phyloP scores from a whole-genome alignment of 768 basidiomycete species.

The Rhizopogon vinicolor region DNA sequence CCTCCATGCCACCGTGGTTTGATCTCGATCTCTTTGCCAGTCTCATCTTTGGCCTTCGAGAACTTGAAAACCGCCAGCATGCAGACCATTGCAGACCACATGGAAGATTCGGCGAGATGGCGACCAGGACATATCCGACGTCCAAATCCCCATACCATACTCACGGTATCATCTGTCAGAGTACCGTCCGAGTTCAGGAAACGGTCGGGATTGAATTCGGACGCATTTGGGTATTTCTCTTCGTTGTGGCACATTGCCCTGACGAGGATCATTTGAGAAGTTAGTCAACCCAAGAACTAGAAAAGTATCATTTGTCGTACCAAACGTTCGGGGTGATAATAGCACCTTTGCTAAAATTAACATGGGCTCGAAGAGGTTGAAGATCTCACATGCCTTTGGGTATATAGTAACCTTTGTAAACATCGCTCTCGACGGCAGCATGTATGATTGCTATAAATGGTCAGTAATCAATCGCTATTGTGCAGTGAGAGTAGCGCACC shows the following conservation, averaged over 20 bases:
- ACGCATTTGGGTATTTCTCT: too few relatives aligned
- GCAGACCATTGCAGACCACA: conserved; percentile 15
- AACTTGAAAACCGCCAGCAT: conserved; percentile 5
- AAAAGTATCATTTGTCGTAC: not conserved
- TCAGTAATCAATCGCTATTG: not conserved
- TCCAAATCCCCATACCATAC: conserved; percentile 28
- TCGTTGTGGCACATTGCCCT: too few relatives aligned
- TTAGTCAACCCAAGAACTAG: not conserved
- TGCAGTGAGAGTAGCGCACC: not conserved
- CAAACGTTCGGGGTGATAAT: conserved; percentile 1
- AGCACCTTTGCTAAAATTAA: not conserved
- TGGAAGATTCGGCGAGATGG: conserved; percentile 30
- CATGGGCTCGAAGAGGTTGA: not conserved
- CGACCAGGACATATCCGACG: conserved; percentile 34
- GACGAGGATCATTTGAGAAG: too few relatives aligned
- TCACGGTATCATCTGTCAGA: not conserved
- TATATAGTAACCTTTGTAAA: conserved; percentile 1
- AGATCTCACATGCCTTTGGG: not conserved
- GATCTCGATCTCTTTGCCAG: conserved; percentile 4
- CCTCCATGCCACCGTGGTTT: not conserved
- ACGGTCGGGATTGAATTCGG: conserved; percentile 30
- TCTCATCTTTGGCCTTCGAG: conserved; percentile 2
- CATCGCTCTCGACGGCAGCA: not conserved
- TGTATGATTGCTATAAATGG: not conserved
- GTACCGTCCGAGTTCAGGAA: conserved; percentile 15